phyloP scores from a whole-genome alignment of 331 rosid species.

The Ulmus americana region DNA sequence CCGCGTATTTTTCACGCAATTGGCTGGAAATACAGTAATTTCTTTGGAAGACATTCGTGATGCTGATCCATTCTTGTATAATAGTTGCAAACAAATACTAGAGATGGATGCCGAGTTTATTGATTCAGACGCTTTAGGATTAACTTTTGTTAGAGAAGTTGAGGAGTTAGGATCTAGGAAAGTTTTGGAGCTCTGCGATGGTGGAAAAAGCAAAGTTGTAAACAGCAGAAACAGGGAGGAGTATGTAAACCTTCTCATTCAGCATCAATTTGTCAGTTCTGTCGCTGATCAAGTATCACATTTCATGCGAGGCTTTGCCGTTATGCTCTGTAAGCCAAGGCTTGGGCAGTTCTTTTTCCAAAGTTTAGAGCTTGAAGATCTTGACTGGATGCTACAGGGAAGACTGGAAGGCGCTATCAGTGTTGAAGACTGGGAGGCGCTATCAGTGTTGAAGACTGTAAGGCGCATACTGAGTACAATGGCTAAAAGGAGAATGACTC shows the following conservation, averaged over 20 bases:
- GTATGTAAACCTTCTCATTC: constrained; percentile 64
- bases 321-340: constrained; percentile 53
- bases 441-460: constrained; percentile 89
- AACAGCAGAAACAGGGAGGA: constrained; percentile 61
- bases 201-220: constrained; percentile 58
- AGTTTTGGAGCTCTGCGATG: constrained; percentile 65
- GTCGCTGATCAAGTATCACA: constrained; percentile 68
- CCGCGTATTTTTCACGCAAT: constrained; percentile 75
- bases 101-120: constrained; percentile 72
- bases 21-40: constrained; percentile 51
- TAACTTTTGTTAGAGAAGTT: constrained; percentile 82
- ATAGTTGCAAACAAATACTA: constrained; percentile 75
- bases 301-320: constrained; percentile 71
- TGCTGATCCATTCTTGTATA: constrained; percentile 73
- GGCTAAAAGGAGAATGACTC: constrained; percentile 81
- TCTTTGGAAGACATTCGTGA: constrained; percentile 68
- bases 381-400: constrained; percentile 89
- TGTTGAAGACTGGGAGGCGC: constrained; percentile 83
- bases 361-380: constrained; percentile 76
- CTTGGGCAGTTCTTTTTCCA: constrained; percentile 45
- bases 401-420: constrained; percentile 59
- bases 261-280: constrained; percentile 67
- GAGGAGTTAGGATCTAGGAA: constrained; percentile 74
- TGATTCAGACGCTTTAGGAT: constrained; percentile 82
- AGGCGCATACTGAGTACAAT: constrained; percentile 70